phyloP scores from a whole-genome alignment of 805 yeast species.

The Wickerhamiella allomyrinae region DNA sequence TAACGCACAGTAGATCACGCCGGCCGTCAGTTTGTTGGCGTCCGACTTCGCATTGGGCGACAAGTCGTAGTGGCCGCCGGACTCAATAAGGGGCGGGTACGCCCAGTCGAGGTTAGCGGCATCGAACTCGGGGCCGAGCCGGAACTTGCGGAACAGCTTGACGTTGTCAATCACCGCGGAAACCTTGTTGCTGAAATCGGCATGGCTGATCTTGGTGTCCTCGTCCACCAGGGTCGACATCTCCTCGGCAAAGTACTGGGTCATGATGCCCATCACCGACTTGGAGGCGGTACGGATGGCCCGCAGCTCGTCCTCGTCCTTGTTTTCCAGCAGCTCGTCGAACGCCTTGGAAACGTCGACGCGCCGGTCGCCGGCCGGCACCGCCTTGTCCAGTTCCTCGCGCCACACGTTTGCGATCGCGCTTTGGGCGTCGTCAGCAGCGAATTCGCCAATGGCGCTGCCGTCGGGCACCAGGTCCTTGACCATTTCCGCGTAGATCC shows the following conservation, averaged over 20 bases:
- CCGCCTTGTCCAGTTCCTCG: constrained; percentile 13
- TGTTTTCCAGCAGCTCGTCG: constrained; percentile 50
- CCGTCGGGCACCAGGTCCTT: constrained; percentile 26
- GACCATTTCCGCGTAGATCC: constrained; percentile 45
- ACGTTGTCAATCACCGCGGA: constrained; percentile 71
- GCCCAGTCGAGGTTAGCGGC: constrained; percentile 79
- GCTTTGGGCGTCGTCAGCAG: constrained; percentile 69
- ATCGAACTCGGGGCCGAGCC: constrained; percentile 56
- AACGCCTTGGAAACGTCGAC: constrained; percentile 41
- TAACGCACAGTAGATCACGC: constrained; percentile 68
- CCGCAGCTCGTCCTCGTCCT: constrained; percentile 66
- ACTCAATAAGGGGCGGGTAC: constrained; percentile 78
- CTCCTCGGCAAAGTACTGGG: constrained; percentile 63
- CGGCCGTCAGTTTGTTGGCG: constrained; percentile 48
- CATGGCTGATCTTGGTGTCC: constrained; percentile 60
- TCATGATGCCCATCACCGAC: constrained; percentile 63
- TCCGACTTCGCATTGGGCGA: constrained; percentile 71
- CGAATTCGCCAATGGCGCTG: constrained; percentile 44
- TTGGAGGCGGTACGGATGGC: constrained; percentile 57
- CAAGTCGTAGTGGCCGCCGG: constrained; percentile 74
- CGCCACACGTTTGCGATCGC: constrained; percentile 76
- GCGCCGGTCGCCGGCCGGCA: background rate
- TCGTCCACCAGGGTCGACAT: constrained; percentile 81
- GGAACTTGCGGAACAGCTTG: constrained; percentile 49
- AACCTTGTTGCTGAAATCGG: constrained; percentile 55